Base-by-base conservation (phyloP, 768 basidiomycete species). In the Tylopilus sp. region DNA sequence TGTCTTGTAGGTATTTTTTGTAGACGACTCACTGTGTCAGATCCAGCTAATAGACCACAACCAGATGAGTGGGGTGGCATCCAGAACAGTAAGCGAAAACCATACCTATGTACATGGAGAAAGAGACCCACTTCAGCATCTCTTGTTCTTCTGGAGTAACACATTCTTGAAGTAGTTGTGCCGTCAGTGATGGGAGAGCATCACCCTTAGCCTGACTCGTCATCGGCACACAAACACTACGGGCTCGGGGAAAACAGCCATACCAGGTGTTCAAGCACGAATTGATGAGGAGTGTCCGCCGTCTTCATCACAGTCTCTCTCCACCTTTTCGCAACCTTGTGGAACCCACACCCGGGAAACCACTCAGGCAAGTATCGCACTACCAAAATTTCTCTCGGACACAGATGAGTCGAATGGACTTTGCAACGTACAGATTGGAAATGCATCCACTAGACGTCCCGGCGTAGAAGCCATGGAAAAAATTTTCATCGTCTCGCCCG, bases 1-100 rank as follows among this genome's bases (percentile, higher is more conserved):
- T 14, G 6, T 30, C n/a, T 33, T 21, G 14, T 8, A 34, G 9
- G 11, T 3, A 22, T 25, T 78, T 68, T 17, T 22, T 13, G n/a
- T n/a, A 69, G 14, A 21, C 17, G 19, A 43, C 41, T 29, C 33
- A 52, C 58, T 16, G 56, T 58, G 26, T 61, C 54, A 9, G 55
- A 29, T 43, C 50, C 57, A 36, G 45, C 79, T 77, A 25, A 21
- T 19, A 21, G 7, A n/a, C n/a, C n/a, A n/a, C n/a, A n/a, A 40
- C 10, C 19, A 33, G 6, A 14, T 22, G 45, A 26, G 6, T 11
- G 3, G 2, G 13, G 4, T 13, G 7, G 12, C 17, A 1, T 12
- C 9, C 10, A 28, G 25, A 28, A 17, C 5, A 16, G n/a, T 29
- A 34, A 9, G 17, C 12, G 3, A 31, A 51, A 28, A 17, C 8